Evolutionary conservation across 306 rosid genomes (phyloP).

Genomic region (Inga leiocalycina): DNA sequence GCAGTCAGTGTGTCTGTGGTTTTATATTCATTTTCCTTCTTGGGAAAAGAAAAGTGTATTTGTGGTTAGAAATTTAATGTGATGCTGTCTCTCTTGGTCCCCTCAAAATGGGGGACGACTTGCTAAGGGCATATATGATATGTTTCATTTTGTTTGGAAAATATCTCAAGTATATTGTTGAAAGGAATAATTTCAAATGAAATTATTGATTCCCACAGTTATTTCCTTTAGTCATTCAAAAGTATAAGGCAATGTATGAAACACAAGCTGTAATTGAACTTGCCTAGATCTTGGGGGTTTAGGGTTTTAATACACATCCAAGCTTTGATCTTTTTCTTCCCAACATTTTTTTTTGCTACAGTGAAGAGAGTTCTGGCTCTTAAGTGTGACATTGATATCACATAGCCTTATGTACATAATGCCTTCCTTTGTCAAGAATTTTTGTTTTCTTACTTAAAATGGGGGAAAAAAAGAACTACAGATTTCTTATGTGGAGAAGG

Average conservation of each 20-base stretch:
- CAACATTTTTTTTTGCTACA: slow-evolving; percentile 6
- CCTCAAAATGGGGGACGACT: neutral
- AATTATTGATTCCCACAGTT: neutral
- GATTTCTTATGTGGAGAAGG: slow-evolving; percentile 10
- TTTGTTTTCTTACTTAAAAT: slow-evolving; percentile 6
- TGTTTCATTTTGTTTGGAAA: neutral
- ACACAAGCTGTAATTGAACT: neutral
- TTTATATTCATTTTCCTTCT: slow-evolving; percentile 18
- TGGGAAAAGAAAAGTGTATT: neutral
- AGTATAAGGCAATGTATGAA: slow-evolving; percentile 16
- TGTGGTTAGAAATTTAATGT: neutral
- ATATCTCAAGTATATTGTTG: slow-evolving; percentile 3
- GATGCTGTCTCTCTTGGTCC: neutral
- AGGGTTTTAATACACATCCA: slow-evolving; percentile 19
- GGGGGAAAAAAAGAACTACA: neutral
- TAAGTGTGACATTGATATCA: slow-evolving; percentile 11
- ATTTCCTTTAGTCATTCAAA: neutral
- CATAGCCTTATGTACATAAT: neutral
- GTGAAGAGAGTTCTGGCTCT: neutral
- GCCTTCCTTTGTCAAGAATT: neutral
- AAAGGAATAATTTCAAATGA: neutral
- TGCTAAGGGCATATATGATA: neutral
- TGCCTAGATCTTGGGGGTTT: slow-evolving; percentile 15
- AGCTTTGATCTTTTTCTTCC: neutral
- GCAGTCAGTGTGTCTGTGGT: slow-evolving; percentile 15